Percentiles rank a stretch among this genome's conserved stretches.
These are phyloP conservation scores for Syncephalastrum sp. DNA, from an alignment of 371 early-diverging fungal genomes.

Conservation along the genomic window DNA sequence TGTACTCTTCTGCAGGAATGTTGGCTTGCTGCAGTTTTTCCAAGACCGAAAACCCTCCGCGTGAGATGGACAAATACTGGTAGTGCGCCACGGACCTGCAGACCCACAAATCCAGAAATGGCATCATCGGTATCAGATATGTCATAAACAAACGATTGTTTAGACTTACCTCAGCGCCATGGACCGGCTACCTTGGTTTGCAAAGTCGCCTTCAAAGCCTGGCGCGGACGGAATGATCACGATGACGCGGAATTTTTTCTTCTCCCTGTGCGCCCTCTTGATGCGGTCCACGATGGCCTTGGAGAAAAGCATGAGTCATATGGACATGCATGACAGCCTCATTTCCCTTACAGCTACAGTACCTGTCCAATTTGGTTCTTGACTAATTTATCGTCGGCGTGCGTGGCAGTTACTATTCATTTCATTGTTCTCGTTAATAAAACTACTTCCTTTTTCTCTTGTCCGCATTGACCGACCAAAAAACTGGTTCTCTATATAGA, in stretches of 20 bases:
- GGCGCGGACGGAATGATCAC: conserved; percentile 90
- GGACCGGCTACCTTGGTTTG: conserved; percentile 43
- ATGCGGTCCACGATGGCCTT: conserved; percentile 80
- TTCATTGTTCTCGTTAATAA: background rate
- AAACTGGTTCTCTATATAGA: conserved; percentile 97
- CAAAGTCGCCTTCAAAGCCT: conserved; percentile 84
- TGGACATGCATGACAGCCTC: background rate
- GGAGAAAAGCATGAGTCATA: background rate
- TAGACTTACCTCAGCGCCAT: conserved; percentile 36
- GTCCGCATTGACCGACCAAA: conserved; percentile 60
- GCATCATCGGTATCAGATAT: too few relatives aligned
- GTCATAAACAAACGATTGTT: background rate
- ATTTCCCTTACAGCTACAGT: conserved; percentile 1
- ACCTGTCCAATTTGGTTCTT: conserved; percentile 49
- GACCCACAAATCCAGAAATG: background rate
- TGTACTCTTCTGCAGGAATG: conserved; percentile 70
- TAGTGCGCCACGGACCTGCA: conserved; percentile 66
- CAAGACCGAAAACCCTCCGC: conserved; percentile 73
- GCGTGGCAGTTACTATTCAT: conserved; percentile 41
- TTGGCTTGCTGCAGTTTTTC: conserved; percentile 59
- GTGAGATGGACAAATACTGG: conserved; percentile 79
- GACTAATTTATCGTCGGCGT: conserved; percentile 34
- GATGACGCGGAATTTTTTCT: conserved; percentile 75
- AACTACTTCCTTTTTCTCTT: background rate
- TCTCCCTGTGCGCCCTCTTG: conserved; percentile 65